Conservation (phyloP, 2,329 filamentous ascomycete species). For the Fusarium gaditjirri region DNA sequence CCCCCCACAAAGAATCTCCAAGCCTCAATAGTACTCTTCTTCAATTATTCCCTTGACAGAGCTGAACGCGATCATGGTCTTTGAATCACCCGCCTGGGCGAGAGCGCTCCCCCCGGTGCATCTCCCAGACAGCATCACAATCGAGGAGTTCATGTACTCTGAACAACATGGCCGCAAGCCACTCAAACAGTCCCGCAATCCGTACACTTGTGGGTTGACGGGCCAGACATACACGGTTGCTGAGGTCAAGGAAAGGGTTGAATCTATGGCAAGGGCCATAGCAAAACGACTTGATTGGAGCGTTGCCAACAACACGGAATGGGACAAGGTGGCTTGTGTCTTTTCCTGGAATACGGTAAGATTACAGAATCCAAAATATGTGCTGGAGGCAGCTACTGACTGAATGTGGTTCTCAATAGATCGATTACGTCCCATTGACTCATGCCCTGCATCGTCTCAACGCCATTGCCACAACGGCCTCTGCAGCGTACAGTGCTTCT, state of each 20-base stretch:
- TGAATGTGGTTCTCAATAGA: accelerated
- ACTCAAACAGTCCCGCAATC: not conserved
- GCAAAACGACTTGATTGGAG: not conserved
- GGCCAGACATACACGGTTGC: not conserved
- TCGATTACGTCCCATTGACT: not conserved
- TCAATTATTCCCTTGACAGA: no score
- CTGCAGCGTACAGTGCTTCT: not conserved
- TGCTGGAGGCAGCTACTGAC: not conserved
- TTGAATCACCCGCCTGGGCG: not conserved
- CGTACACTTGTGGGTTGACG: not conserved
- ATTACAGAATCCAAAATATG: accelerated
- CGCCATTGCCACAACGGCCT: not conserved
- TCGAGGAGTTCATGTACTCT: not conserved
- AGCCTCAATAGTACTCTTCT: not conserved
- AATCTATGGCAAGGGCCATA: not conserved
- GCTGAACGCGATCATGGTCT: not conserved
- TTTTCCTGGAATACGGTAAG: not conserved
- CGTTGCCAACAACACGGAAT: not conserved
- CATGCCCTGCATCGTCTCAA: not conserved
- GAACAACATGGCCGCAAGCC: not conserved
- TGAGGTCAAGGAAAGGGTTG: not conserved
- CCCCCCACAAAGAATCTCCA: accelerated
- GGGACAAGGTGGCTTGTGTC: not conserved
- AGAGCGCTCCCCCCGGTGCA: not conserved
- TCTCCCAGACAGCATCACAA: not conserved